Evolutionary conservation across 805 yeast genomes (phyloP).

Genomic region (Wickerhamiella siamensis): DNA sequence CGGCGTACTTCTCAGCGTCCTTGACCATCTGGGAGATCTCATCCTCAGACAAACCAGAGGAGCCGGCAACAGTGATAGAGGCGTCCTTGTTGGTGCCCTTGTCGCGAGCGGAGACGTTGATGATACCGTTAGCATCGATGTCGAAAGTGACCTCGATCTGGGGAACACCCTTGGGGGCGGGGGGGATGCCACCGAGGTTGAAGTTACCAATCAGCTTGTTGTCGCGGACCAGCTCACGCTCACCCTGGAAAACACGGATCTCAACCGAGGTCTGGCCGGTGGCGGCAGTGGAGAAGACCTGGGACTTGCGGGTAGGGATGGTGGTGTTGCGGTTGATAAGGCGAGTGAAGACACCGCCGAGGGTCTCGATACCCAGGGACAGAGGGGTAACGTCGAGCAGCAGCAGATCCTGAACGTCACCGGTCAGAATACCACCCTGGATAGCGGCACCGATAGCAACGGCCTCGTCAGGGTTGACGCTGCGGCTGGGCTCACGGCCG

Average conservation of each 20-base stretch:
- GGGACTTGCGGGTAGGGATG: conserved; percentile 92
- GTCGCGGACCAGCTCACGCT: conserved; percentile 95
- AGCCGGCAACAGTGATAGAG: conserved; percentile 90
- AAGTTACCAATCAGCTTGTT: conserved; percentile 96
- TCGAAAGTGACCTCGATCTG: conserved; percentile 91
- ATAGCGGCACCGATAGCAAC: conserved; percentile 96
- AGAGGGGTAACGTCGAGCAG: conserved; percentile 81
- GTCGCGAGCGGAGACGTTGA: conserved; percentile 88
- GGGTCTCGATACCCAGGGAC: conserved; percentile 91
- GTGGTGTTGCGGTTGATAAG: conserved; percentile 88
- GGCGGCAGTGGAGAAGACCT: conserved; percentile 90
- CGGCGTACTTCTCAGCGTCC: conserved; percentile 81
- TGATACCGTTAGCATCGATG: conserved; percentile 94
- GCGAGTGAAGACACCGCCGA: conserved; percentile 95
- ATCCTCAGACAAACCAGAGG: conserved; percentile 78
- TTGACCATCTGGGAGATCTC: conserved; percentile 85
- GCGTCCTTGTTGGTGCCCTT: conserved; percentile 89
- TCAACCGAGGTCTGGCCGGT: conserved; percentile 94
- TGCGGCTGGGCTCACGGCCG: conserved; percentile 72
- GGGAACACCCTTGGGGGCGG: conserved; percentile 90
- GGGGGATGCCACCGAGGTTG: conserved; percentile 88
- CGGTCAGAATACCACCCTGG: conserved; percentile 92
- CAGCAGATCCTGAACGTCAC: conserved; percentile 86
- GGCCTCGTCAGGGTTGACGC: conserved; percentile 91
- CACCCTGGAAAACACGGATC: conserved; percentile 98